Base-by-base conservation (phyloP, 129 eudicot species). In the Chrysanthemum lavandulifolium region DNA sequence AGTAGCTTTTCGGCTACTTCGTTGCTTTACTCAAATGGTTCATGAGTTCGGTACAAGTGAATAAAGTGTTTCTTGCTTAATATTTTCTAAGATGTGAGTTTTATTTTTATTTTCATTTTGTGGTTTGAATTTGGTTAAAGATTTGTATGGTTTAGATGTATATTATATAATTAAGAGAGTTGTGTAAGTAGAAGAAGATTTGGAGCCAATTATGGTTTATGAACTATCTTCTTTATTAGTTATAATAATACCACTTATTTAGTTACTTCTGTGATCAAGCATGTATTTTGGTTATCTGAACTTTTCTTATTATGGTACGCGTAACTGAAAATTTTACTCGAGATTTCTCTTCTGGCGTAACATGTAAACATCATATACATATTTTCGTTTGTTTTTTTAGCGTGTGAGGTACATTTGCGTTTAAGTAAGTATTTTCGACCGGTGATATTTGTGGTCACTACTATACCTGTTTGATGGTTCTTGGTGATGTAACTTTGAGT, bases 1-100 rank as follows among this genome's bases (percentile, higher is more conserved):
- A 84, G 85, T 64, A 91, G 95, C 79, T 91, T 91, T 74, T 86
- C 97, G 13, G 88, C 79, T 10, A 81, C 97, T 51, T 87, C 97
- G 10, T 84, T 87, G 81, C 86, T 90, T 49, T 73, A 90, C 82
- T 90, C 94, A 71, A 79, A 91, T 76, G 78, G 91, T 50, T 62
- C 67, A 25, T 11, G 73, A 77, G 65, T 69, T 79, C 75, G 80
- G 49, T 82, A 79, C 54, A 82, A 86, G 61, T 86, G 84, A 86
- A 69, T 77, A 85, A 67, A 61, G 56, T 29, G 54, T 16, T 47
- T 23, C 53, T 52, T 51, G 76, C 40, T n/a, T 53, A 49, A 69
- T 60, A 67, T 51, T 61, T 29, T 33, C 60, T 55, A 64, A 31
- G 31, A 70, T 61, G 69, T 73, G 23, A 27, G 50, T 73, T 73